phyloP scores from a whole-genome alignment of 2,329 filamentous ascomycete genomes.

The Alternaria tenuissima region DNA sequence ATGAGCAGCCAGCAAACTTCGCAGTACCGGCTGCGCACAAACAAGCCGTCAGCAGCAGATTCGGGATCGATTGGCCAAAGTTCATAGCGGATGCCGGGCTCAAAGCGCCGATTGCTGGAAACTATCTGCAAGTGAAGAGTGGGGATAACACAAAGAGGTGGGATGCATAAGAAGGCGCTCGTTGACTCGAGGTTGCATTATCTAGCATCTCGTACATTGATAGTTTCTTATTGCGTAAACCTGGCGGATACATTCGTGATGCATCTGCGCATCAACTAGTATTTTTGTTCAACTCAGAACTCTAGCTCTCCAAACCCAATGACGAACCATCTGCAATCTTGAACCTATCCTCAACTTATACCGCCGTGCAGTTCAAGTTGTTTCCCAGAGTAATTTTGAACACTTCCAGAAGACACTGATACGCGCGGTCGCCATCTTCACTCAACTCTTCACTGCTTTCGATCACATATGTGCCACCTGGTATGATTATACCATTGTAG shows the following conservation, averaged over 20 bases:
- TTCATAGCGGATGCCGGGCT: constrained; percentile 35
- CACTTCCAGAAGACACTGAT: constrained; percentile 7
- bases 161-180: constrained; percentile 3
- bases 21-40: constrained; percentile 32
- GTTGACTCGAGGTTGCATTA: background rate
- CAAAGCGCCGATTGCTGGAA: constrained; percentile 28
- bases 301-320: background rate
- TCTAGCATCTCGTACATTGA: background rate
- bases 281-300: background rate
- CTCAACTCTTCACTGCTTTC: constrained; percentile 8
- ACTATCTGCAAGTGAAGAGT: constrained; percentile 37
- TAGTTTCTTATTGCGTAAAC: background rate
- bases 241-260: background rate
- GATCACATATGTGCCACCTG: constrained; percentile 7
- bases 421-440: background rate
- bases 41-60: constrained; percentile 26
- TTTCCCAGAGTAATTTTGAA: constrained; percentile 1
- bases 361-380: constrained; percentile 3
- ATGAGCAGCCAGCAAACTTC: constrained; percentile 40
- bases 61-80: constrained; percentile 32
- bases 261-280: background rate
- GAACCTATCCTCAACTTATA: background rate
- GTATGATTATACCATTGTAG: constrained; percentile 5
- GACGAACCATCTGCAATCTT: background rate
- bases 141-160: constrained; percentile 32